Evolutionary conservation across 495 filamentous ascomycete species (phyloP), one percentile per base, ranked within the genome.

Genomic region (Aspergillus homomorphus): DNA sequence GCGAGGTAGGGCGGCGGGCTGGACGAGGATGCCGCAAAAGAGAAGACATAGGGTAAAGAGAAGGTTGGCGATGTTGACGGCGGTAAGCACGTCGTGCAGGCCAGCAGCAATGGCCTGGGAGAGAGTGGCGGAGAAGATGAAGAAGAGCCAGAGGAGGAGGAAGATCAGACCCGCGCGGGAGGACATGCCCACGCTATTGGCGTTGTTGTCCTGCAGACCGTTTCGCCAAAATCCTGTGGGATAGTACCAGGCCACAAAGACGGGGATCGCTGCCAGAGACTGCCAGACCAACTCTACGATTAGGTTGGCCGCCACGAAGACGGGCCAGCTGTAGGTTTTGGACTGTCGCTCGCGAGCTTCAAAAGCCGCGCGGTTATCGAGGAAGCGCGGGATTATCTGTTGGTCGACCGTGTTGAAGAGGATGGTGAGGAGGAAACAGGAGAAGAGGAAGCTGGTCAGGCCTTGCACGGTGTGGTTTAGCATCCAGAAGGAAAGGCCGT

Each of bases 381-480:
- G 2, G 12, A 38, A 38, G 4, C 2, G 33, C 2, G 33, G 33
- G 7, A 38, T 80, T 7, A 87, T 71, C 66, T 83, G 84, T 56
- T 84, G 77, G 0, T 79, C 77, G 0, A 86, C 65, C 0, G 76
- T 75, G 0, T 77, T 76, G 43, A 80, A 82, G 45, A 82, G 78
- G 5, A 83, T 82, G 24, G 81, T 77, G 18, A 81, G 66, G 78
- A 87, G 82, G 69, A 88, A 88, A 33, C 84, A 73, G 16, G 82
- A 79, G 69, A 84, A 87, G 19, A 87, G 67, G 14, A 77, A 66
- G 26, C 73, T 75, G 58, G 81, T 77, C 71, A 81, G 77, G 55
- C 80, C 82, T 24, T 79, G 70, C 15, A 74, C 63, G 3, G 74
- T 77, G 8, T 69, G 60, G 3, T 78, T 69, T 14, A 80, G 67